Conservation (phyloP, 108 stramenopile genomes). For the Cyclotella cryptica region DNA sequence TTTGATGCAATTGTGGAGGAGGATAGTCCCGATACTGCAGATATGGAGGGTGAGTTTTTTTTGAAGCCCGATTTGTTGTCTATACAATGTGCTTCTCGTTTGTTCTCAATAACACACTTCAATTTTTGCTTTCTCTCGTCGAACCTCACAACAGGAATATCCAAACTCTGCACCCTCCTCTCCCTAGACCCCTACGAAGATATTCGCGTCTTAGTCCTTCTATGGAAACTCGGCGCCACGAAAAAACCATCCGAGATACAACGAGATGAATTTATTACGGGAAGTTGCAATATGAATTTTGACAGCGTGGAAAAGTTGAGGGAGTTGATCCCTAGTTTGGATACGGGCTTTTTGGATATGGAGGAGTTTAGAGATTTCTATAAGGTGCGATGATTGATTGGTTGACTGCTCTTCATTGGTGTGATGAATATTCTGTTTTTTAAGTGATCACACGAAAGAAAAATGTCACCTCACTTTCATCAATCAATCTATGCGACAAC, state of each 20-base stretch:
- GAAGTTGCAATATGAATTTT: constrained; percentile 62
- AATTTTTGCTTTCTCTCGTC: not conserved
- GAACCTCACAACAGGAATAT: constrained; percentile 58
- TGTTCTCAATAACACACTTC: not conserved
- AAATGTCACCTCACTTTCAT: not conserved
- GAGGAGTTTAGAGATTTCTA: constrained; percentile 91
- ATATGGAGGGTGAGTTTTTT: constrained; percentile 67
- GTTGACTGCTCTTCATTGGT: not conserved
- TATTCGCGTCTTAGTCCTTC: constrained; percentile 84
- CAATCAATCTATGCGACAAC: too few species aligned
- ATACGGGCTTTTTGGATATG: constrained; percentile 88
- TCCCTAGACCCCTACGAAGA: constrained; percentile 85
- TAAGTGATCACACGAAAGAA: not conserved
- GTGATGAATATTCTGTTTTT: not conserved
- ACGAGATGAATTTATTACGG: constrained; percentile 77
- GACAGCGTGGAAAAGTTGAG: constrained; percentile 75
- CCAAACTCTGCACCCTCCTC: constrained; percentile 77
- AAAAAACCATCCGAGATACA: constrained; percentile 86
- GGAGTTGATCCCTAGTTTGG: constrained; percentile 70
- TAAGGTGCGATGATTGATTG: constrained; percentile 60
- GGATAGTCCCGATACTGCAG: constrained; percentile 66
- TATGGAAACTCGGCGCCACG: constrained; percentile 84
- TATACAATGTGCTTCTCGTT: not conserved
- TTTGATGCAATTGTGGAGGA: constrained; percentile 75
- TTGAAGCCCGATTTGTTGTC: not conserved